phyloP scores from a whole-genome alignment of 352 stramenopile species.

The Globisporangium nunn region DNA sequence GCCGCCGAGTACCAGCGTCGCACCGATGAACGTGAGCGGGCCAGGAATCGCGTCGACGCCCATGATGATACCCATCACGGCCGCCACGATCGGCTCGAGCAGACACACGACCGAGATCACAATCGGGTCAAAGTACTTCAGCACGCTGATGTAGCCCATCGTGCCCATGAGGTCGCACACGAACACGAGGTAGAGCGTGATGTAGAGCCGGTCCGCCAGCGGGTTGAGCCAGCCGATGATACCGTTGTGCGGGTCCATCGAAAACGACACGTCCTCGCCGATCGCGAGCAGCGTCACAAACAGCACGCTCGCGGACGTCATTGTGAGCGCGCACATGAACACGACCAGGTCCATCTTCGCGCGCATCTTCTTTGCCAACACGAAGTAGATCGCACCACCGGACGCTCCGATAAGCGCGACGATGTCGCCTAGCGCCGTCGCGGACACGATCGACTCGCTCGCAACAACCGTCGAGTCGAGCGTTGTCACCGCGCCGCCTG shows the following conservation, averaged over 20 bases:
- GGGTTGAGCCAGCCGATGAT: constrained; percentile 76
- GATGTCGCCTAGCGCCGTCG: constrained; percentile 35
- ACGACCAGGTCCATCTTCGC: constrained; percentile 62
- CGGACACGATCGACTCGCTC: constrained; percentile 30
- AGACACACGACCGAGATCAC: constrained; percentile 87
- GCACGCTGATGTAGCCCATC: constrained; percentile 79
- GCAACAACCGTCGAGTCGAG: constrained; percentile 38
- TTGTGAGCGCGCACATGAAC: constrained; percentile 41
- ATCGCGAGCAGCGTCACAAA: constrained; percentile 61
- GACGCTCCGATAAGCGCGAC: constrained; percentile 67
- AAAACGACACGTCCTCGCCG: constrained; percentile 62
- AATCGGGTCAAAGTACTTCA: constrained; percentile 91
- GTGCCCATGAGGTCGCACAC: constrained; percentile 84
- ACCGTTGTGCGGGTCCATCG: constrained; percentile 55
- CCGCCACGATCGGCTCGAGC: constrained; percentile 77
- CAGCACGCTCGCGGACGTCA: constrained; percentile 25
- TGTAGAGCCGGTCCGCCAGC: constrained; percentile 45
- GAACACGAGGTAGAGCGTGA: constrained; percentile 80
- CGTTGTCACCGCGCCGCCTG: constrained; percentile 67
- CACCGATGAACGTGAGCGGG: constrained; percentile 54
- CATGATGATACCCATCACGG: constrained; percentile 62
- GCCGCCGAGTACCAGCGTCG: constrained; percentile 57
- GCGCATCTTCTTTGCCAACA: constrained; percentile 64
- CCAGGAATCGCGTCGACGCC: constrained; percentile 77
- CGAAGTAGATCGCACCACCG: constrained; percentile 67